Conservation (phyloP, 768 basidiomycete species). For the Phallus indusiatus region DNA sequence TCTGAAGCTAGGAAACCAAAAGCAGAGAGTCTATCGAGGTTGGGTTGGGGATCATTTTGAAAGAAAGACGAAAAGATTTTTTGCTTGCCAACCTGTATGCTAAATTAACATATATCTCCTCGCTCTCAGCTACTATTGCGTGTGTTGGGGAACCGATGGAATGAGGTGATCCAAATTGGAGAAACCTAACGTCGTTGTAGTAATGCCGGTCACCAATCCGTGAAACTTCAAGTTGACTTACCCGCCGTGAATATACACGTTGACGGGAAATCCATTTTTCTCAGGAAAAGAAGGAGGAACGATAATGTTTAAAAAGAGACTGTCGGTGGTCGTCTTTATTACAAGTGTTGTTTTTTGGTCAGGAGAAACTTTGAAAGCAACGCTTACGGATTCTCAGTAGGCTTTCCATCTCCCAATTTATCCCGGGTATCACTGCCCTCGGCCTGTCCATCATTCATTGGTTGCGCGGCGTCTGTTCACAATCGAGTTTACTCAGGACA, state of each 20-base stretch:
- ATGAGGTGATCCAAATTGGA: slow-evolving; percentile 74
- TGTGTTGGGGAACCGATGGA: slow-evolving; percentile 52
- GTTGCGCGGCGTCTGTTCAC: slow-evolving; percentile 48
- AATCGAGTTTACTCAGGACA: neutral
- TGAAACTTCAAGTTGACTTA: slow-evolving; percentile 23
- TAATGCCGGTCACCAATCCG: neutral
- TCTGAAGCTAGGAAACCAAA: slow-evolving; percentile 71
- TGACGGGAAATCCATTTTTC: slow-evolving; percentile 46
- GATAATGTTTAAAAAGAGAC: slow-evolving; percentile 58
- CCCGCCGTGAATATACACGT: slow-evolving; percentile 74
- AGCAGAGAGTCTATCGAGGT: slow-evolving; percentile 40
- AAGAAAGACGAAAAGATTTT: neutral
- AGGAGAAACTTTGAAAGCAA: neutral
- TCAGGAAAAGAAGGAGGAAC: slow-evolving; percentile 43
- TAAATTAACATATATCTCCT: slow-evolving; percentile 68
- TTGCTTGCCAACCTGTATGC: slow-evolving; percentile 37
- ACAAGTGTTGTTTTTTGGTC: neutral
- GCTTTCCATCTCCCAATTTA: slow-evolving; percentile 56
- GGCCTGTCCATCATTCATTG: slow-evolving; percentile 55
- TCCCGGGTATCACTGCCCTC: slow-evolving; percentile 27
- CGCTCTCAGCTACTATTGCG: slow-evolving; percentile 50
- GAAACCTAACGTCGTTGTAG: slow-evolving; percentile 37
- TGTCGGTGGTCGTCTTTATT: slow-evolving; percentile 19
- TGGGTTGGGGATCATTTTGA: neutral
- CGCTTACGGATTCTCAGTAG: slow-evolving; percentile 61